Evolutionary conservation across 371 early-diverging fungal genomes (phyloP), one percentile per base, ranked within the genome.

Genomic region (Nosema muscidifuracis): DNA sequence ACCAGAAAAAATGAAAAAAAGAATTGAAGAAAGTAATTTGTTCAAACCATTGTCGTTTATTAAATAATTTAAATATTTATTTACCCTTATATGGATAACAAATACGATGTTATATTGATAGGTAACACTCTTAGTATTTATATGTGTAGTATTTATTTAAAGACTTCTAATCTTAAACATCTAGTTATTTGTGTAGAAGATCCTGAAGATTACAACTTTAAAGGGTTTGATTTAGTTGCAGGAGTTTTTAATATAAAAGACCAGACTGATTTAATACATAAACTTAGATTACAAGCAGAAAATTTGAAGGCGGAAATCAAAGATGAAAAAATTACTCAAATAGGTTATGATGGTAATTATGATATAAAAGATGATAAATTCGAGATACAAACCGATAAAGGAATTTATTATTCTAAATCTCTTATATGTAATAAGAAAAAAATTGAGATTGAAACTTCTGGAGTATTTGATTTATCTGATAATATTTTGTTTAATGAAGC

Each of bases 131-230:
- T 74, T 26, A 71, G 58, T 10, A 38, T 68, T 13, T 74, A 69
- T 40, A 66, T 67, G 56, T 62, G 63, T 58, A 70, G 71, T 22
- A 78, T 78, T 64, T 78, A 78, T 61, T 10, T 71, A 0, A 43
- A 64, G 20, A 78, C 78, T 50, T 60, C 70, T 16, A 78, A 78
- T 58, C 0, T 56, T 38, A 43, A 50, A 40, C 67, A 58, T 4
- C 2, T 64, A 1, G 40, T 77, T 33, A 64, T 77, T 43, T 42
- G 36, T 30, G 26, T 16, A 28, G 16, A 40, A 7, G 18, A 9
- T 9, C 15, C 44, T 7, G 31, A 63, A 28, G 22, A 15, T 38
- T 10, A 0, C 4, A 18, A 26, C 42, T 71, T 64, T 42, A 15
- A 56, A 33, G 72, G 72, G 9, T 34, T 16, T 53, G 65, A 64